phyloP scores from a whole-genome alignment of 768 basidiomycete species.

The Tricholomella constricta region DNA sequence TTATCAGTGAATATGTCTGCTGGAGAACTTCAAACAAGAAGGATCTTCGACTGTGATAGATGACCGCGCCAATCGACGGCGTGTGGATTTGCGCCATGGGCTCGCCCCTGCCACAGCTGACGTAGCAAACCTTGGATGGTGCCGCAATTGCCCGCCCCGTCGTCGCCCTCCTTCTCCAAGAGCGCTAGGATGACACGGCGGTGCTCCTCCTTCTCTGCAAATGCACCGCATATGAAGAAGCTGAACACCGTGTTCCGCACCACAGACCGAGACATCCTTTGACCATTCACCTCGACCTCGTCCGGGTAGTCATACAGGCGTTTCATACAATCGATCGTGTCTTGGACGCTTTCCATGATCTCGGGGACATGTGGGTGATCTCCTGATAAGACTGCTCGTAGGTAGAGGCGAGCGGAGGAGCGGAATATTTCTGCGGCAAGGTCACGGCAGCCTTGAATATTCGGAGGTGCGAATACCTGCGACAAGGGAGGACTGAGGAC shows the following conservation, averaged over 20 bases:
- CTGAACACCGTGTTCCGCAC: slow-evolving; percentile 79
- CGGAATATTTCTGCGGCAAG: slow-evolving; percentile 69
- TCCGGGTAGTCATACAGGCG: slow-evolving; percentile 32
- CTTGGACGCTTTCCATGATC: slow-evolving; percentile 54
- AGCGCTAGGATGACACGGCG: slow-evolving; percentile 44
- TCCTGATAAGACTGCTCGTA: slow-evolving; percentile 77
- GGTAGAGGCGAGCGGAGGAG: slow-evolving; percentile 70
- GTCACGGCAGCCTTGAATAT: slow-evolving; percentile 38
- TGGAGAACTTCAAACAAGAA: slow-evolving; percentile 54
- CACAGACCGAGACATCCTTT: slow-evolving; percentile 50
- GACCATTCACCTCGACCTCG: slow-evolving; percentile 13
- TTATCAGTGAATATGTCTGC: neutral
- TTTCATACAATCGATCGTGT: slow-evolving; percentile 52
- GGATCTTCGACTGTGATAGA: slow-evolving; percentile 50
- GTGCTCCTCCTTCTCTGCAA: slow-evolving; percentile 53
- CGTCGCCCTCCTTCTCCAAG: slow-evolving; percentile 55
- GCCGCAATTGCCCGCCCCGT: slow-evolving; percentile 66
- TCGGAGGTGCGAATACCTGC: slow-evolving; percentile 15
- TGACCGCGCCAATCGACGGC: slow-evolving; percentile 64
- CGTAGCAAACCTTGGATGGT: slow-evolving; percentile 55
- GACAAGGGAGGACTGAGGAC: slow-evolving; percentile 29
- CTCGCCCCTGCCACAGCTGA: slow-evolving; percentile 49
- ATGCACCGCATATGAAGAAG: slow-evolving; percentile 71
- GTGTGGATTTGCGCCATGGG: neutral
- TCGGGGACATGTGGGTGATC: slow-evolving; percentile 67